Evolutionary conservation across 257 asterid species (phyloP).

Genomic region (Thymus quinquecostatus): DNA sequence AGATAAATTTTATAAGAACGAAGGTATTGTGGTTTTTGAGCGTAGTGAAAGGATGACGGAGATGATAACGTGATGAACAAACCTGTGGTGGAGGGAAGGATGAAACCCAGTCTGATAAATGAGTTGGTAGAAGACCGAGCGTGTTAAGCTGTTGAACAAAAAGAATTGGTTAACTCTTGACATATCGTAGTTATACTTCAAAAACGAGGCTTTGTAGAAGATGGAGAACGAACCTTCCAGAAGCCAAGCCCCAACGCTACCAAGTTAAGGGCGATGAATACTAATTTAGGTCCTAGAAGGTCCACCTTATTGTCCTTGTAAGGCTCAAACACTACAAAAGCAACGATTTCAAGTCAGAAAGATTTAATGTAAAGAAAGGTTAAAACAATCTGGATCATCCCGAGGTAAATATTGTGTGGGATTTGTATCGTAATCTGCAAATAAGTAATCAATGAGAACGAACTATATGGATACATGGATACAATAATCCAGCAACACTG

Average conservation of each 20-base stretch:
- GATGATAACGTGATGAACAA: constrained; percentile 17
- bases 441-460: neutral
- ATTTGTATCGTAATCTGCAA: neutral
- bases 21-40: neutral
- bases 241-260: constrained; percentile 86
- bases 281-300: constrained; percentile 73
- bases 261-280: constrained; percentile 81
- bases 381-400: neutral
- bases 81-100: constrained; percentile 99
- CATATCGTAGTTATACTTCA: neutral
- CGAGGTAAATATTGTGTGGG: neutral
- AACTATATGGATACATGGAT: neutral
- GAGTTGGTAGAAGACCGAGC: constrained; percentile 98
- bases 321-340: constrained; percentile 84
- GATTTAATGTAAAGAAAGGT: too few relatives aligned
- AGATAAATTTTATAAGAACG: neutral
- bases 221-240: constrained; percentile 75
- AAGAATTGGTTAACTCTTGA: constrained; percentile 14
- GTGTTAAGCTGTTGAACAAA: constrained; percentile 75
- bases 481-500: neutral
- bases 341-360: constrained; percentile 21
- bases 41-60: neutral
- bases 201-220: neutral
- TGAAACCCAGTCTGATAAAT: constrained; percentile 96
- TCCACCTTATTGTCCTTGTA: constrained; percentile 91